These are phyloP conservation scores for Barnettozyma populi DNA, from an alignment of 805 yeast species.

Conservation along the genomic window DNA sequence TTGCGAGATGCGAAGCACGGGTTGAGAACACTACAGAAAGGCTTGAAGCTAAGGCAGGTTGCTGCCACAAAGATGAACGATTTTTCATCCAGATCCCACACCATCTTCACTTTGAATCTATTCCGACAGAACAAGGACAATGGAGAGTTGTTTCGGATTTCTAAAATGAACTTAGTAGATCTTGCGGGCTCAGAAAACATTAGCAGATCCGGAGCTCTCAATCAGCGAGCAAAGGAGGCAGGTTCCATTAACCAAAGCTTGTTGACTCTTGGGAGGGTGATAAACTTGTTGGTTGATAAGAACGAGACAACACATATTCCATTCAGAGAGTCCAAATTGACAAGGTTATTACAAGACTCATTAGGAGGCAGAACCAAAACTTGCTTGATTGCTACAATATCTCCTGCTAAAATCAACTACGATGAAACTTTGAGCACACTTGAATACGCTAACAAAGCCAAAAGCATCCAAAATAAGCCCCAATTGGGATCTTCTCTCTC, in stretches of 20 bases:
- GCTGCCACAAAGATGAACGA: constrained; percentile 74
- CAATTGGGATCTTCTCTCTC: constrained; percentile 57
- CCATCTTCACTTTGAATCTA: constrained; percentile 62
- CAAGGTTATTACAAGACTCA: constrained; percentile 70
- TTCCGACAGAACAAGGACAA: constrained; percentile 40
- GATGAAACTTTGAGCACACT: constrained; percentile 83
- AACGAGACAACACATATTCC: constrained; percentile 65
- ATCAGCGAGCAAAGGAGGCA: constrained; percentile 86
- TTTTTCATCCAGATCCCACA: constrained; percentile 69
- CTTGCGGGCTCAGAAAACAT: constrained; percentile 95
- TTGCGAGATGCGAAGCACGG: constrained; percentile 54
- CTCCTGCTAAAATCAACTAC: constrained; percentile 72
- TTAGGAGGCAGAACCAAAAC: constrained; percentile 88
- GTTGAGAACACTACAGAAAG: constrained; percentile 46
- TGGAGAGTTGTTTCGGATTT: constrained; percentile 43
- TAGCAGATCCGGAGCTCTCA: constrained; percentile 78
- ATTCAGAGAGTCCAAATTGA: constrained; percentile 75
- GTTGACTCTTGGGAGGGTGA: constrained; percentile 83
- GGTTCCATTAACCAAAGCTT: constrained; percentile 89
- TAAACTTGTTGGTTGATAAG: constrained; percentile 63
- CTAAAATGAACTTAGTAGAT: constrained; percentile 85
- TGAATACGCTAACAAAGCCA: constrained; percentile 85
- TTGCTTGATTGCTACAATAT: constrained; percentile 78
- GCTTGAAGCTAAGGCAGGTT: constrained; percentile 55
- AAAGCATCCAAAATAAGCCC: constrained; percentile 68